Evolutionary conservation across 164 flowering plant genomes (phyloP).

Genomic region (Vitis rupestris): DNA sequence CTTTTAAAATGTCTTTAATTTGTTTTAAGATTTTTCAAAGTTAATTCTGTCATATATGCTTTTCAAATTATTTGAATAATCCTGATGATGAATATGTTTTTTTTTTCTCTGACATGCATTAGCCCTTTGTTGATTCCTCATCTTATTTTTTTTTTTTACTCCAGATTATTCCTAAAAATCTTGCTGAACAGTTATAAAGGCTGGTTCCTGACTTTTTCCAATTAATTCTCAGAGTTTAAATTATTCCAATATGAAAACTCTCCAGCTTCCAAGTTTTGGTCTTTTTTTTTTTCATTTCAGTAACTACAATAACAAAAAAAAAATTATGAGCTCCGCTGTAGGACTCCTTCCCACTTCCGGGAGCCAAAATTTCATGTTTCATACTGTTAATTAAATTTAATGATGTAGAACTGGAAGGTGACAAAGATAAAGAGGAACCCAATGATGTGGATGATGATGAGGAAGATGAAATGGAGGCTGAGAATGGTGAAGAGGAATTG

Average conservation of each 20-base stretch:
- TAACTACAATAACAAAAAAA: too few species aligned
- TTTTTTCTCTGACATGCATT: neutral
- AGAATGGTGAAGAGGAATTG: constrained; percentile 49
- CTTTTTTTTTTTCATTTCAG: too few species aligned
- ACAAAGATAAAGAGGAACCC: constrained; percentile 44
- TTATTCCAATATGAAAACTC: neutral
- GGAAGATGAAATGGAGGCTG: constrained; percentile 50
- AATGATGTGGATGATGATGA: constrained; percentile 37
- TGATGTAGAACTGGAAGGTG: constrained; percentile 20
- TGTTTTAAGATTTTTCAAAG: neutral
- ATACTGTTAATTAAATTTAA: neutral
- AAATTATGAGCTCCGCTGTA: too few species aligned
- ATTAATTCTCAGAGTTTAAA: neutral
- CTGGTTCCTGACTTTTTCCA: neutral
- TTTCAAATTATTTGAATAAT: constrained; percentile 1
- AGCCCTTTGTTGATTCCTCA: neutral
- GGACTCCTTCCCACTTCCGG: too few species aligned
- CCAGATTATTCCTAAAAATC: neutral
- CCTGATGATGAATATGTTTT: neutral
- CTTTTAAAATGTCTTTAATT: too few species aligned
- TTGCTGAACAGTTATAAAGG: neutral
- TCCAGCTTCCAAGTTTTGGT: too few species aligned
- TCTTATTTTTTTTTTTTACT: neutral
- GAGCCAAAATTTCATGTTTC: neutral
- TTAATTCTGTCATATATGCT: neutral